These are phyloP conservation scores for Ustilago trichophora DNA, from an alignment of 1,284 basidiomycete species.

Conservation along the genomic window DNA sequence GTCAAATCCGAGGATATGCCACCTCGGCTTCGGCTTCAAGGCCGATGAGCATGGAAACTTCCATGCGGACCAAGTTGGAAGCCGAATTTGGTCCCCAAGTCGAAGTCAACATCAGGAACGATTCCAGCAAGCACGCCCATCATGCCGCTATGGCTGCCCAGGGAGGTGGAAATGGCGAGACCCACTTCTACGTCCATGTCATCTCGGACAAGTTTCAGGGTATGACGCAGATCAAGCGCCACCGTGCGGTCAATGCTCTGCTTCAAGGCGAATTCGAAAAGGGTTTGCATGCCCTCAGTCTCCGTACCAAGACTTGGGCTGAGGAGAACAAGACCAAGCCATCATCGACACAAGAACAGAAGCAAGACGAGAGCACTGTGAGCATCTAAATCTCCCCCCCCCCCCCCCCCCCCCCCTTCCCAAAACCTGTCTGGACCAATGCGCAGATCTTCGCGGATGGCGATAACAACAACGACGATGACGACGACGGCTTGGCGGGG, in stretches of 20 bases:
- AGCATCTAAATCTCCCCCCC: conserved; percentile 6
- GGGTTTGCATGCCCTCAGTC: conserved; percentile 61
- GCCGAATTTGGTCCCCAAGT: conserved; percentile 39
- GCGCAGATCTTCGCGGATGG: no score
- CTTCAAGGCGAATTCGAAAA: conserved; percentile 56
- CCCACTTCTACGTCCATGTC: conserved; percentile 65
- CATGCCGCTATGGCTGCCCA: conserved; percentile 66
- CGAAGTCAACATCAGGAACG: conserved; percentile 55
- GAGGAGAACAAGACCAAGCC: conserved; percentile 40
- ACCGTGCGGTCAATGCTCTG: conserved; percentile 59
- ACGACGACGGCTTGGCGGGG: no score
- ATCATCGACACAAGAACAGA: not conserved
- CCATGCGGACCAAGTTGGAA: conserved; percentile 53
- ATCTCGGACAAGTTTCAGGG: conserved; percentile 59
- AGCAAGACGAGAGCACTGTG: conserved; percentile 20
- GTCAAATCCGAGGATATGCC: conserved; percentile 31
- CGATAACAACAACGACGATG: no score
- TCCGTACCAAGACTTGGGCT: conserved; percentile 59
- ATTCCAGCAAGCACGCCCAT: conserved; percentile 62
- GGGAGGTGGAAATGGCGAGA: conserved; percentile 63
- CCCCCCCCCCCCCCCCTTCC: not conserved
- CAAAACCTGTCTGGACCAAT: no score
- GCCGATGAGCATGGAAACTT: conserved; percentile 39
- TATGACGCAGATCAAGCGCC: conserved; percentile 61
- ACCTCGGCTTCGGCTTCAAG: conserved; percentile 3